Conservation (phyloP, 768 basidiomycete genomes). For the Xanthoconium purpureum region DNA sequence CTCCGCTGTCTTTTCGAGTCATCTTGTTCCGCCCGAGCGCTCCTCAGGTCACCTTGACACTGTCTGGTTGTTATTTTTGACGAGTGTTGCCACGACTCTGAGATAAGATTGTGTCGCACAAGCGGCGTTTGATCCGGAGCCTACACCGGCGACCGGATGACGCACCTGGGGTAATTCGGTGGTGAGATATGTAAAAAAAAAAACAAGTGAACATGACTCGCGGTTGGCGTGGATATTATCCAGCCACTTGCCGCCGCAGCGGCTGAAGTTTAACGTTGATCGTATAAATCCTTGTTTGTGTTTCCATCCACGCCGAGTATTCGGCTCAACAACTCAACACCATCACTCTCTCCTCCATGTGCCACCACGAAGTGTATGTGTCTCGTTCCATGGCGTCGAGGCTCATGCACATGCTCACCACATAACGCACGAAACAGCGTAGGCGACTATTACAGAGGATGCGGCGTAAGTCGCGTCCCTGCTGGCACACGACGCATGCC, state of each 20-base stretch:
- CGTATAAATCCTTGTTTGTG: not conserved
- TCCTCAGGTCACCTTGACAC: not conserved
- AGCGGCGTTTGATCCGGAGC: slow-evolving; percentile 25
- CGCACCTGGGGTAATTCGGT: slow-evolving; percentile 26
- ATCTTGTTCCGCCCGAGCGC: not conserved
- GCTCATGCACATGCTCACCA: slow-evolving; percentile 5
- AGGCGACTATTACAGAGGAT: slow-evolving; percentile 37
- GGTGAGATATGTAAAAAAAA: not conserved
- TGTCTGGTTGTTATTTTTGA: not conserved
- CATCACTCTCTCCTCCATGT: slow-evolving; percentile 20
- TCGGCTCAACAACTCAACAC: not conserved
- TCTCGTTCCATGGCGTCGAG: not conserved
- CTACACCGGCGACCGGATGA: slow-evolving; percentile 19
- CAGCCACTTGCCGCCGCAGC: not conserved
- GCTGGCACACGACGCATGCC: not conserved
- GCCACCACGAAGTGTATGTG: slow-evolving; percentile 37
- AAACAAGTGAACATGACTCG: not conserved
- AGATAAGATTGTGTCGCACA: slow-evolving; percentile 24
- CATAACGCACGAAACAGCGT: slow-evolving; percentile 20
- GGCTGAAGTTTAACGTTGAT: not conserved
- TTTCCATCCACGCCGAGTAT: not conserved
- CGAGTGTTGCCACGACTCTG: not conserved
- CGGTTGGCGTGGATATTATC: not conserved
- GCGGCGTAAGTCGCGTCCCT: slow-evolving; percentile 27
- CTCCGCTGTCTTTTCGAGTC: not conserved